Evolutionary conservation across 352 stramenopile species (phyloP).

Genomic region (Pythium periplocum): DNA sequence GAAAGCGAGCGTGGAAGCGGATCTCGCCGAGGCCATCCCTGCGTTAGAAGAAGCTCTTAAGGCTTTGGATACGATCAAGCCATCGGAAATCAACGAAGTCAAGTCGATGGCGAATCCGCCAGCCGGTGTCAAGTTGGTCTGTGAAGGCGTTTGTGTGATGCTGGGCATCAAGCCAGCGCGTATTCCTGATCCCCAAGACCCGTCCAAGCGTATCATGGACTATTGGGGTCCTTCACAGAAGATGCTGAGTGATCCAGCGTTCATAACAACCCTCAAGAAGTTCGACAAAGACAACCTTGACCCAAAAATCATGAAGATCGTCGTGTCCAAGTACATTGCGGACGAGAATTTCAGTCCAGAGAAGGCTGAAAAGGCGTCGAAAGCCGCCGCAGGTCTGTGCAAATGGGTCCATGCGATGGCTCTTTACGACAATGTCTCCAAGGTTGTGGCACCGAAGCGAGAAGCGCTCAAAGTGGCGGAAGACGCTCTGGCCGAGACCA

Average conservation of each 20-base stretch:
- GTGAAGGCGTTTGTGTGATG: conserved; percentile 93
- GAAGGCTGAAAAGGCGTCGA: conserved; percentile 91
- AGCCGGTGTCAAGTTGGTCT: conserved; percentile 90
- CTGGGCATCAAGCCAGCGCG: conserved; percentile 89
- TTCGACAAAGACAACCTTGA: conserved; percentile 89
- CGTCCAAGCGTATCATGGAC: conserved; percentile 93
- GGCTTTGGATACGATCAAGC: conserved; percentile 90
- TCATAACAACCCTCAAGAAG: conserved; percentile 90
- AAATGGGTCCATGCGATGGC: conserved; percentile 94
- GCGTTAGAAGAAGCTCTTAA: conserved; percentile 91
- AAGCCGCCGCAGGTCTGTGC: conserved; percentile 89
- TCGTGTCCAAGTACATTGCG: conserved; percentile 87
- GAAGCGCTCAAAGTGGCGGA: conserved; percentile 85
- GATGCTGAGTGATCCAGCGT: conserved; percentile 89
- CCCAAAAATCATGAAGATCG: conserved; percentile 86
- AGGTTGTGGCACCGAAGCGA: conserved; percentile 91
- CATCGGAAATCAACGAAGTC: conserved; percentile 91
- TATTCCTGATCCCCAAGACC: conserved; percentile 89
- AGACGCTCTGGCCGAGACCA: conserved; percentile 79
- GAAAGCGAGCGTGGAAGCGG: conserved; percentile 81
- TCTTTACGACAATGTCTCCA: conserved; percentile 91
- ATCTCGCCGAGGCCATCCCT: conserved; percentile 92
- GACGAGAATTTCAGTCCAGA: conserved; percentile 91
- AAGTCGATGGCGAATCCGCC: conserved; percentile 92
- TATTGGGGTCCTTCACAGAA: conserved; percentile 93